These are phyloP conservation scores for Saccharomyces hybrid DNA, from an alignment of 1,139 yeast genomes.

Conservation along the genomic window DNA sequence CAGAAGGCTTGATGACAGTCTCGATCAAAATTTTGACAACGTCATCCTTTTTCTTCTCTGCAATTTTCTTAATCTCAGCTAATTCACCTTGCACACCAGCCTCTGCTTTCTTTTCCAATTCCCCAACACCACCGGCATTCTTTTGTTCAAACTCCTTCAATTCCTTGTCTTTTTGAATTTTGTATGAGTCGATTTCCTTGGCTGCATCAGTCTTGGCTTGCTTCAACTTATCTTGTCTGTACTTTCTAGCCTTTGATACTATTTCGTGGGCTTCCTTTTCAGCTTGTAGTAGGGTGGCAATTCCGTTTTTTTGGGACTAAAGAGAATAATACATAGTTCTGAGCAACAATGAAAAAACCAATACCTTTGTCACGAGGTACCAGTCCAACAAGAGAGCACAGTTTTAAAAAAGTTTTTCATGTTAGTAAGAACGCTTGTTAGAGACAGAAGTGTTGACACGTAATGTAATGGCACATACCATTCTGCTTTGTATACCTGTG, in stretches of 20 bases:
- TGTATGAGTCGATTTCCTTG: conserved; percentile 79
- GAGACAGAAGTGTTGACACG: background rate
- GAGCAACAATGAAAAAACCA: background rate
- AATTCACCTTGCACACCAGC: conserved; percentile 51
- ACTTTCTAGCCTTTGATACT: conserved; percentile 71
- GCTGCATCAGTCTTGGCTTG: conserved; percentile 93
- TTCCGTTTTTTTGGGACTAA: conserved; percentile 31
- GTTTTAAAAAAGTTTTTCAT: background rate
- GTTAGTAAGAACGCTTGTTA: background rate
- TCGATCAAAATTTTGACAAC: conserved; percentile 74
- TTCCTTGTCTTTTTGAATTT: conserved; percentile 75
- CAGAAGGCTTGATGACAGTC: conserved; percentile 71
- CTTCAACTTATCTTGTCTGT: conserved; percentile 57
- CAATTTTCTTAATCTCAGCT: conserved; percentile 53
- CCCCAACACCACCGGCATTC: conserved; percentile 35
- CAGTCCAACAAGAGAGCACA: background rate
- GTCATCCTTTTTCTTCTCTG: conserved; percentile 50
- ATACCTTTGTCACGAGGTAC: background rate
- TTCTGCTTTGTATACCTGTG: background rate
- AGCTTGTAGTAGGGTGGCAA: conserved; percentile 44
- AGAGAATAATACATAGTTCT: background rate
- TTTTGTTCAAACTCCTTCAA: conserved; percentile 59
- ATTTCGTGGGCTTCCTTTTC: conserved; percentile 95
- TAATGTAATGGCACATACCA: background rate
- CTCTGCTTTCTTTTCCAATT: conserved; percentile 68